Evolutionary conservation across 2,329 filamentous ascomycete genomes (phyloP).

Genomic region (Ceratocystis lukuohia): DNA sequence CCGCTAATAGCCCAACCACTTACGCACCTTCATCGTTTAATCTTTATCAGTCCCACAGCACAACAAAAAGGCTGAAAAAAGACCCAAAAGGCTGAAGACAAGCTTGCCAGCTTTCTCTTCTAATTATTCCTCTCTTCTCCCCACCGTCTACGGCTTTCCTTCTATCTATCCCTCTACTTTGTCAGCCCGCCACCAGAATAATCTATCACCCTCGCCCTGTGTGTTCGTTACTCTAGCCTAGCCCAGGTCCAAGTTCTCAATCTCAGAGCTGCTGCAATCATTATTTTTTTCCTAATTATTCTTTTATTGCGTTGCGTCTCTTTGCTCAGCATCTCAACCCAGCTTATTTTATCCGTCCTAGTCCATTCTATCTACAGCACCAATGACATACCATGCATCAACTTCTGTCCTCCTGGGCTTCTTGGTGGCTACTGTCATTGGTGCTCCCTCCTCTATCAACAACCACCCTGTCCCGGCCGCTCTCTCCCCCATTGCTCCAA

Average conservation of each 20-base stretch:
- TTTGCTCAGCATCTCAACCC: background rate
- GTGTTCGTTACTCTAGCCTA: background rate
- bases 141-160: background rate
- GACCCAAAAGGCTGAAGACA: background rate
- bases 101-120: background rate
- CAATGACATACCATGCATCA: slow-evolving; percentile 10
- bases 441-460: slow-evolving; percentile 1
- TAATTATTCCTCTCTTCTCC: background rate
- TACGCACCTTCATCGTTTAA: background rate
- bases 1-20: background rate
- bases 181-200: background rate
- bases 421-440: slow-evolving; percentile 8
- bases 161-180: background rate
- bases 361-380: background rate
- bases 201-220: slow-evolving; percentile 2
- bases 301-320: background rate
- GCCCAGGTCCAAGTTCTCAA: background rate
- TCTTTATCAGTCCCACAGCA: background rate
- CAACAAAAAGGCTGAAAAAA: background rate
- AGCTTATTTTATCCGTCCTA: background rate
- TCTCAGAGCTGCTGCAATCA: background rate
- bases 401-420: slow-evolving; percentile 10
- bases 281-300: slow-evolving; percentile 3
- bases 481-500: background rate
- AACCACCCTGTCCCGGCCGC: slow-evolving; percentile 5